A percentile compares a stretch with the other conserved stretches of the same genome.
Conservation (phyloP, 306 rosid genomes). For the Sindora glabra region DNA sequence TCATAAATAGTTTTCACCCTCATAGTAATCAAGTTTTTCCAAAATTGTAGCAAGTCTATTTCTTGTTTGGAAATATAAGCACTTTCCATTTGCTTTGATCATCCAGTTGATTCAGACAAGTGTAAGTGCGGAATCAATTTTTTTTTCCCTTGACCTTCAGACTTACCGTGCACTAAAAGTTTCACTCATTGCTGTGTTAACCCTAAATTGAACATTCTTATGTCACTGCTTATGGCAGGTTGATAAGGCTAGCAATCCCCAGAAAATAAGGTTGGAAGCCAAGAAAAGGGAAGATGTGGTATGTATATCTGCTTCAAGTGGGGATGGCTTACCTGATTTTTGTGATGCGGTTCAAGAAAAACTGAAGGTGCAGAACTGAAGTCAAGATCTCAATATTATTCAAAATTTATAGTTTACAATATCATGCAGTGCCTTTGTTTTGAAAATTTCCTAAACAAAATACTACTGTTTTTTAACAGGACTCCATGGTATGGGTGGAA, state of each 20-base stretch:
- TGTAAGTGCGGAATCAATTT: not conserved
- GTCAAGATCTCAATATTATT: not conserved
- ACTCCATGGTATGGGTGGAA: constrained; percentile 94
- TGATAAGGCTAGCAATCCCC: constrained; percentile 66
- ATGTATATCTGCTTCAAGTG: constrained; percentile 79
- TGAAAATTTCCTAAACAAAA: constrained; percentile 1
- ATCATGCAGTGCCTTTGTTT: not conserved
- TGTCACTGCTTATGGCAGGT: constrained; percentile 42
- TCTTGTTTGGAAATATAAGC: not conserved
- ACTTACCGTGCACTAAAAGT: not conserved
- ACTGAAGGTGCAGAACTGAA: constrained; percentile 55
- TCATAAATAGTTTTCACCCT: not conserved
- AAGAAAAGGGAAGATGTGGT: constrained; percentile 66
- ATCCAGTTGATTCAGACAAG: not conserved
- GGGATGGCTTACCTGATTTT: constrained; percentile 65
- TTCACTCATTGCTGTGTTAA: not conserved
- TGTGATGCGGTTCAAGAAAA: constrained; percentile 73
- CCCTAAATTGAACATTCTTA: constrained; percentile 1
- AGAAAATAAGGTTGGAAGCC: constrained; percentile 56
- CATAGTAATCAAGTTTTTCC: not conserved
- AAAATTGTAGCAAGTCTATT: not conserved
- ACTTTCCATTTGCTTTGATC: not conserved
- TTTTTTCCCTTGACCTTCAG: not conserved
- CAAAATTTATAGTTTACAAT: not conserved
- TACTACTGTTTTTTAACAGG: constrained; percentile 33